These are phyloP conservation scores for Clarireedia sp. DNA, from an alignment of 2,329 filamentous ascomycete species.

Conservation along the genomic window DNA sequence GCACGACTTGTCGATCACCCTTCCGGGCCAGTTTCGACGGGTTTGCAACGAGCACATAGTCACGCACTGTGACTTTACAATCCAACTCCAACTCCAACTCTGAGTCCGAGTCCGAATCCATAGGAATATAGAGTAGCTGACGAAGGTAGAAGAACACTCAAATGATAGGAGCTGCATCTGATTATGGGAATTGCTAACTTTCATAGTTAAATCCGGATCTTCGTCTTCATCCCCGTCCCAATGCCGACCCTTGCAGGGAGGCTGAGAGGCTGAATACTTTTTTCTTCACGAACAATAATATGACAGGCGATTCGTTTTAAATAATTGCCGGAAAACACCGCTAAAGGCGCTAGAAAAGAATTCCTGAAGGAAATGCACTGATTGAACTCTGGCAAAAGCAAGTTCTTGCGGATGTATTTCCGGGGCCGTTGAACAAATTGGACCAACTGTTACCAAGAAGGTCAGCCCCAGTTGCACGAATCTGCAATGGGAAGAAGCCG, in stretches of 20 bases:
- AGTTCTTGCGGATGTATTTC: not conserved
- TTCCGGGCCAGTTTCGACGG: conserved; percentile 17
- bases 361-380: not conserved
- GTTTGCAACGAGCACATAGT: conserved; percentile 17
- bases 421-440: not conserved
- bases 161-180: too few species aligned
- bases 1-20: conserved; percentile 17
- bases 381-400: conserved; percentile 1
- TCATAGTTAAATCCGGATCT: too few species aligned
- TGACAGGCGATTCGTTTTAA: not conserved
- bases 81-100: not conserved
- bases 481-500: too few species aligned
- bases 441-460: not conserved
- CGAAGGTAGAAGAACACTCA: not conserved
- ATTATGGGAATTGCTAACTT: too few species aligned
- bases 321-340: not conserved
- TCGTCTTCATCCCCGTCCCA: too few species aligned
- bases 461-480: not conserved
- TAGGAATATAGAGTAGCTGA: not conserved
- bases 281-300: not conserved
- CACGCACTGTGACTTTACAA: conserved; percentile 17
- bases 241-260: too few species aligned
- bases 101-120: not conserved
- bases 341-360: conserved; percentile 4
- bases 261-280: not conserved